Evolutionary conservation across 2,329 filamentous ascomycete genomes (phyloP).

Genomic region (Phialophora verrucosa): DNA sequence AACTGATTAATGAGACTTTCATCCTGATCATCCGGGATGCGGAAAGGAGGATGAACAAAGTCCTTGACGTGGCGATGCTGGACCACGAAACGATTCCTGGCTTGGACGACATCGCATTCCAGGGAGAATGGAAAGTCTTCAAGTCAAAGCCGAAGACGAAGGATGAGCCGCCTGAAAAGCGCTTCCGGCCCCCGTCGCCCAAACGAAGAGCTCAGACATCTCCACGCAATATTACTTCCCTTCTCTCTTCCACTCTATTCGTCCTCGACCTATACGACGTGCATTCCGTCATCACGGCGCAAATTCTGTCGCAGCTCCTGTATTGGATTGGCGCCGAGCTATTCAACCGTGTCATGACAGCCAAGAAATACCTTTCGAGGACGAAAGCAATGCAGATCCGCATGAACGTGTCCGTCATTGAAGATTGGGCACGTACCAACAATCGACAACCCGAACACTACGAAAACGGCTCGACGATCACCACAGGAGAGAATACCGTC

Average conservation of each 20-base stretch:
- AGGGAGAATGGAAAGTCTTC: conserved; percentile 98
- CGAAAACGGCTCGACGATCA: conserved; percentile 85
- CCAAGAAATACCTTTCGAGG: conserved; percentile 87
- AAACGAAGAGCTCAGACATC: conserved; percentile 90
- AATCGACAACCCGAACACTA: conserved; percentile 95
- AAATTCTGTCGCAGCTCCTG: conserved; percentile 88
- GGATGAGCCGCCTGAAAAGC: conserved; percentile 84
- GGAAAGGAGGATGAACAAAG: conserved; percentile 93
- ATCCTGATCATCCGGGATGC: conserved; percentile 96
- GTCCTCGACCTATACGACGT: conserved; percentile 99
- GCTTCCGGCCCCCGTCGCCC: conserved; percentile 88
- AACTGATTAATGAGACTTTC: conserved; percentile 97
- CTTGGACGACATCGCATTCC: conserved; percentile 94
- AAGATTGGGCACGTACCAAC: conserved; percentile 94
- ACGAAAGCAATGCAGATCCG: conserved; percentile 99
- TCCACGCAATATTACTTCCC: conserved; percentile 91
- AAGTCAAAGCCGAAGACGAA: conserved; percentile 89
- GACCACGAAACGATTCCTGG: conserved; percentile 98
- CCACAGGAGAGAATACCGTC: conserved; percentile 83
- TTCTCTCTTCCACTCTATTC: conserved; percentile 93
- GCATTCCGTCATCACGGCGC: conserved; percentile 91
- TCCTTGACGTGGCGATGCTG: conserved; percentile 89
- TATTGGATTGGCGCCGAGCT: conserved; percentile 97
- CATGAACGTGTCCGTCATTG: conserved; percentile 94
- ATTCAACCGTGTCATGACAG: conserved; percentile 98